Conservation (phyloP, 139 green algal species). For the Volvox reticuliferus region DNA sequence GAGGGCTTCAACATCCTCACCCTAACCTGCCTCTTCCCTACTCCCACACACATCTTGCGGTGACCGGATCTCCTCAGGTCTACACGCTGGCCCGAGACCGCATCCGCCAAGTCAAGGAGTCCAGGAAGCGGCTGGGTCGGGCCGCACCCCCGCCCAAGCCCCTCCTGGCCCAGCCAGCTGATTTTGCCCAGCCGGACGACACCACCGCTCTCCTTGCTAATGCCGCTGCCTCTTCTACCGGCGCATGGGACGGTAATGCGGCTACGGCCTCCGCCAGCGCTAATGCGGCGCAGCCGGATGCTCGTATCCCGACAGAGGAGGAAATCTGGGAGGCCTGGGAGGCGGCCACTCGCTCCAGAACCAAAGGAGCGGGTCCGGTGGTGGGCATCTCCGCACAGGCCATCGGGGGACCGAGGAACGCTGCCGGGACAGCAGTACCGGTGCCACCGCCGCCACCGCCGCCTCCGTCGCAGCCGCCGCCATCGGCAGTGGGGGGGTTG, state of each 20-base stretch:
- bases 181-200: background rate
- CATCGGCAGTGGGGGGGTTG: no score
- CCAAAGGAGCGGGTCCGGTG: background rate
- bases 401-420: background rate
- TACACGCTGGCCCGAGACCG: conserved; percentile 19
- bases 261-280: background rate
- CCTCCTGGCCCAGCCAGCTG: background rate
- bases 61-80: background rate
- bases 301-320: background rate
- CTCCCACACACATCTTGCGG: background rate
- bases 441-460: background rate
- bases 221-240: background rate
- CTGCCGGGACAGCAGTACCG: background rate
- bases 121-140: background rate
- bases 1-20: background rate
- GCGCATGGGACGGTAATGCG: no score
- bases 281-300: no score
- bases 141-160: conserved; percentile 20
- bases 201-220: no score
- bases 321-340: conserved; percentile 38
- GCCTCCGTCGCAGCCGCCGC: no score
- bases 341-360: conserved; percentile 10
- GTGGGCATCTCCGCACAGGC: background rate
- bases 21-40: background rate
- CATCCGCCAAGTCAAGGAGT: conserved; percentile 10